These are phyloP conservation scores for Trametes sp. DNA, from an alignment of 1,284 basidiomycete genomes.

Conservation along the genomic window DNA sequence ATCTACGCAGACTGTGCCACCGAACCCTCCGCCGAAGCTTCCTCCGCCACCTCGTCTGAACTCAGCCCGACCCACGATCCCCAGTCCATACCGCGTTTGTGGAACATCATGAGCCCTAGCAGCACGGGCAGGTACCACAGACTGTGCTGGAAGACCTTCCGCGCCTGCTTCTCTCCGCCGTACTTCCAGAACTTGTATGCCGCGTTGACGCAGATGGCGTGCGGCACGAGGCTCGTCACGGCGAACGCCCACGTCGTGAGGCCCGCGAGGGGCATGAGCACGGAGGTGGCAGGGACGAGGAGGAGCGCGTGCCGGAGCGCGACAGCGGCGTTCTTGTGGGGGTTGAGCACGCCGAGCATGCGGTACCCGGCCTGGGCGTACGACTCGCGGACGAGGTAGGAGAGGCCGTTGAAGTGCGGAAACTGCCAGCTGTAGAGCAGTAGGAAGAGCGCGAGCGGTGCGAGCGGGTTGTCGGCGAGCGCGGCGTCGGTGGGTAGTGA, in stretches of 20 bases:
- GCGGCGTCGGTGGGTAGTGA: constrained; percentile 51
- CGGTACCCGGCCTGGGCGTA: constrained; percentile 95
- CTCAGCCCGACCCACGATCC: constrained; percentile 53
- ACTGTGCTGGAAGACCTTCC: constrained; percentile 82
- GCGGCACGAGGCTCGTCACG: constrained; percentile 80
- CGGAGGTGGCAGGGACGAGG: constrained; percentile 81
- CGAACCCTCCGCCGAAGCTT: not conserved
- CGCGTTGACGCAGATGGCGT: constrained; percentile 72
- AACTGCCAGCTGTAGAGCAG: constrained; percentile 98
- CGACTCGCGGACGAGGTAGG: constrained; percentile 85
- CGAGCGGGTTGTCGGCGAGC: constrained; percentile 77
- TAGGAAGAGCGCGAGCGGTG: constrained; percentile 78
- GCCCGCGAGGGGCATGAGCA: constrained; percentile 87
- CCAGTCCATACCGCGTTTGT: constrained; percentile 88
- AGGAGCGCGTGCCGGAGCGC: constrained; percentile 85
- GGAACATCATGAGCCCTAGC: constrained; percentile 93
- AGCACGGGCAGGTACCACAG: constrained; percentile 94
- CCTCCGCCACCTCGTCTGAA: constrained; percentile 23
- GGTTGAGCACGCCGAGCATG: constrained; percentile 90
- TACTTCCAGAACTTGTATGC: constrained; percentile 81
- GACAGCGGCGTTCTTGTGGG: constrained; percentile 86
- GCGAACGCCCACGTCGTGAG: constrained; percentile 91
- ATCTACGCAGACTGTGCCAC: constrained; percentile 3
- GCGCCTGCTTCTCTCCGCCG: constrained; percentile 84
- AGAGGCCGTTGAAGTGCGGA: constrained; percentile 97